Evolutionary conservation across 805 yeast genomes (phyloP), one percentile per base, ranked within the genome.

Genomic region (Candida mattraensis): DNA sequence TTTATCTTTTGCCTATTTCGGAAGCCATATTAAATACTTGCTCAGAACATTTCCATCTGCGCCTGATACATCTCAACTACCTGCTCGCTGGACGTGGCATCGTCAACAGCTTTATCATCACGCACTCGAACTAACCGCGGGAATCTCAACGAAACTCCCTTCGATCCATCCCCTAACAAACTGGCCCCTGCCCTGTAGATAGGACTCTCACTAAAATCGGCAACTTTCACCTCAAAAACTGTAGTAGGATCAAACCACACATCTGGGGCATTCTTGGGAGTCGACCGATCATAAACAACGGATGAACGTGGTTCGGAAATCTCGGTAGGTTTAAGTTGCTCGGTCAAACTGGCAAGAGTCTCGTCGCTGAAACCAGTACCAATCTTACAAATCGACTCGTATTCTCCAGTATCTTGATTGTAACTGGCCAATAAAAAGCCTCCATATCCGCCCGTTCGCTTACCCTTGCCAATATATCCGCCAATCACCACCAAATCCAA

Each of bases 321-420:
- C 35, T 79, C 93, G 0, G 87, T 78, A 3, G 86, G 81, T 26
- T 80, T 76, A 39, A 93, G 69, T 31, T 68, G 68, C 17, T 71
- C 74, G 50, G 80, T 69, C 20, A 93, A 58, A 18, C 62, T 63
- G 22, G 76, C 77, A 39, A 93, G 69, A 53, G 80, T 74, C 46
- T 83, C 97, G 47, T 93, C 99, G 25, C 88, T 77, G 55, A 93
- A 93, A 0, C 99, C 99, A 0, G 99, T 93, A 30, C 99, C 99
- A 37, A 94, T 89, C 59, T 93, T 93, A 66, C 99, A 93, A 26
- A 95, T 83, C 0, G 97, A 85, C 60, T 93, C 98, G 57, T 76
- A 87, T 53, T 89, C 97, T 15, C 94, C 98, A 0, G 87, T 76
- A 39, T 91, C 96, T 37, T 79, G 80, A 53, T 93, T 93, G 56